Conservation (phyloP, 108 stramenopile species). For the Discostella stelligeroides region DNA sequence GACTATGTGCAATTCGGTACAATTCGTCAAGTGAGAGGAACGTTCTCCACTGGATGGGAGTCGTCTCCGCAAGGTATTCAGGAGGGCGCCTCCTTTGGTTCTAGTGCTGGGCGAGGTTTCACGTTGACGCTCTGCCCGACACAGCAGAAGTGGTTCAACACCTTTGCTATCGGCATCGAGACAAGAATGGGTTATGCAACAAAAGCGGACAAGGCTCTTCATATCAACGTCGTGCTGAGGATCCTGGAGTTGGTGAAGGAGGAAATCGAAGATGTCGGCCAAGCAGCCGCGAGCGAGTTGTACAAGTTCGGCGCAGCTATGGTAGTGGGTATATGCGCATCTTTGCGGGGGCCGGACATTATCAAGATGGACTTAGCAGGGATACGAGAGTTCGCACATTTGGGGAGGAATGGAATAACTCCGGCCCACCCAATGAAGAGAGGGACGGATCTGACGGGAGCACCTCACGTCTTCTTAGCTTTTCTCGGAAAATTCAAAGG, state of each 20-base stretch:
- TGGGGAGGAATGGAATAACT: conserved; percentile 2
- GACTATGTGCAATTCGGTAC: no score
- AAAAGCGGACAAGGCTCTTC: no score
- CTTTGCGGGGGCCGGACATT: no score
- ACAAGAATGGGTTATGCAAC: no score
- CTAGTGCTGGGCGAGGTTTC: not conserved
- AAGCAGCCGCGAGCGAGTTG: not conserved
- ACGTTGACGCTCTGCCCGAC: conserved; percentile 4
- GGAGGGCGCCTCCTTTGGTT: conserved; percentile 5
- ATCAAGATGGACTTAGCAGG: no score
- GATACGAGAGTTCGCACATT: conserved; percentile 8
- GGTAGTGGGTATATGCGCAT: not conserved
- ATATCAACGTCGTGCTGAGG: no score
- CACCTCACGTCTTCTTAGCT: conserved; percentile 1
- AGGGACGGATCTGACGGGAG: not conserved
- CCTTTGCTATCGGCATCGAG: no score
- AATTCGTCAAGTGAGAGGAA: no score
- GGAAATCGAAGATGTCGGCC: not conserved
- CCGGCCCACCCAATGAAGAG: not conserved
- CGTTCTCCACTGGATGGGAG: no score
- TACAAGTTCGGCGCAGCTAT: conserved; percentile 2
- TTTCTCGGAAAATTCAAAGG: no score
- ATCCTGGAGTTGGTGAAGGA: not conserved
- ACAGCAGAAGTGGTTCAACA: no score
- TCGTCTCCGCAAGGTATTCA: not conserved